Conservation (phyloP, 331 rosid genomes). For the Malus hybrid region DNA sequence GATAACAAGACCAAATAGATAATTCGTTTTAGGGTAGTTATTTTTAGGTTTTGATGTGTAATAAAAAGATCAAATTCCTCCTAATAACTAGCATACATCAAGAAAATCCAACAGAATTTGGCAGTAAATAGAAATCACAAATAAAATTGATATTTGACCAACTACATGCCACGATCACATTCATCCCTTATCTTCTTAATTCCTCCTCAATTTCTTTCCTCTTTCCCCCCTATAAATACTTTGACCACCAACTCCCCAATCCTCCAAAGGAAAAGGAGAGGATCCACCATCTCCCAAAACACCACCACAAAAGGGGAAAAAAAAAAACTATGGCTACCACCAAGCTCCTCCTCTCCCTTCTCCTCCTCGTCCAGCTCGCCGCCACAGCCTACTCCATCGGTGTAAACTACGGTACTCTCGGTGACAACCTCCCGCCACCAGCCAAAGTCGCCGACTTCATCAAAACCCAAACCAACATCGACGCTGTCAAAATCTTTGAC, state of each 20-base stretch:
- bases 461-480: conserved; percentile 46
- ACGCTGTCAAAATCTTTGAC: conserved; percentile 73
- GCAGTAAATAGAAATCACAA: background rate
- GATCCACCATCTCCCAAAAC: background rate
- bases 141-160: background rate
- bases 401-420: conserved; percentile 82
- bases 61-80: background rate
- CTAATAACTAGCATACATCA: background rate
- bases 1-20: background rate
- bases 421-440: conserved; percentile 68
- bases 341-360: conserved; percentile 15
- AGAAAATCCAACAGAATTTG: background rate
- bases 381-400: conserved; percentile 48
- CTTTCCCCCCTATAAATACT: background rate
- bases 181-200: background rate
- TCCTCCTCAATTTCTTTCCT: background rate
- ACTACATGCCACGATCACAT: background rate
- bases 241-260: background rate
- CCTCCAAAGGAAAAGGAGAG: background rate
- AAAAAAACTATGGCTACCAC: background rate
- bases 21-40: background rate
- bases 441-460: conserved; percentile 56
- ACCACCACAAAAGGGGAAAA: background rate
- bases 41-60: background rate
- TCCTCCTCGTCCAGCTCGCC: conserved; percentile 36